Evolutionary conservation across 2,329 filamentous ascomycete species (phyloP), one percentile per base, ranked within the genome.

Genomic region (Neodidymelliopsis sp.): DNA sequence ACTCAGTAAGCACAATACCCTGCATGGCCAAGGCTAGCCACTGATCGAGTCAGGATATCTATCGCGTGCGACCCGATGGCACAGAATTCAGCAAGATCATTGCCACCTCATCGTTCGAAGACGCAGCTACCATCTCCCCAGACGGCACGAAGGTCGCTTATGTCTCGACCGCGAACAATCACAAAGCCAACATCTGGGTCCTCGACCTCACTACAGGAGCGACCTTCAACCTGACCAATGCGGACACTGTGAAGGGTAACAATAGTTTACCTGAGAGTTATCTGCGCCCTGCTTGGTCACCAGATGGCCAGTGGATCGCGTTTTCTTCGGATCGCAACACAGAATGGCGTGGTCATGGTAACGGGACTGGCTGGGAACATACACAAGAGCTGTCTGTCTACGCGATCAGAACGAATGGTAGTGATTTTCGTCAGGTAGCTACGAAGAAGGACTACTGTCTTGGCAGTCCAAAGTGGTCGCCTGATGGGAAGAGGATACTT

Each of bases 321-420:
- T 77, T 77, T 43, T 65, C 66, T 10, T 77, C 74, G 2, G 74
- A 77, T 36, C 68, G 71, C 20, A 76, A 77, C 41, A 76, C 74
- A 1, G 59, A 62, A 12, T 77, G 74, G 75, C 66, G 64, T 3
- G 75, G 75, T 0, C 74, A 78, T 45, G 68, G 71, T 10, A 67
- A 73, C 41, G 69, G 74, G 13, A 65, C 68, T 4, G 60, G 75
- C 20, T 76, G 75, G 75, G 67, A 76, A 44, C 74, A 77, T 45
- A 73, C 74, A 0, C 75, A 77, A 47, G 61, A 65, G 13, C 62
- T 77, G 3, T 73, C 72, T 0, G 56, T 77, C n/a, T 77, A 77
- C 35, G 66, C 63, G 2, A 71, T 77, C 15, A 63, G 67, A 2
- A 66, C 72, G 0, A 55, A 77, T 39, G 73, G 74, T 11, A 60